Base-by-base conservation (phyloP, 2,329 filamentous ascomycete genomes). In the Septoria linicola region DNA sequence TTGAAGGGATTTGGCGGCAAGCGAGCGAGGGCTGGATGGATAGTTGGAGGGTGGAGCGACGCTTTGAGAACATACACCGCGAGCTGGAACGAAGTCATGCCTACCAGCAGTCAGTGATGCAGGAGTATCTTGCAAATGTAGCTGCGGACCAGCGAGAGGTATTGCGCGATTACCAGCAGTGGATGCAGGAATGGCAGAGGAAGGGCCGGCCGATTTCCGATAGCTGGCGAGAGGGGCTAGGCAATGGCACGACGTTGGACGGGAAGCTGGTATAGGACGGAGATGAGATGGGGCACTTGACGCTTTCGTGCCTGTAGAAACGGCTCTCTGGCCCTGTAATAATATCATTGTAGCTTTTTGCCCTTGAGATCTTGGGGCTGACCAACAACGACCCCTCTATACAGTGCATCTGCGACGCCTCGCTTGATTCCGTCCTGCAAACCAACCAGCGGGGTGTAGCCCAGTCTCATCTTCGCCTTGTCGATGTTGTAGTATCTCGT, bases 401-500 rank as follows among this genome's bases (percentile, higher is more conserved):
- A 64, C 41, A 70, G 50, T 39, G 72, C 70, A 57, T 76, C 70
- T 48, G 64, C 61, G 36, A 76, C 74, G 11, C 73, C 74, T 49
- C 72, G 72, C 61, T 64, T 65, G 13, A 77, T 70, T 8, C 85
- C 87, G 59, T 89, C 84, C 55, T 83, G 78, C 51, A 90, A 71
- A 35, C 75, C 73, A 45, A 87, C 82, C 47, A 88, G 70, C 2
- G 87, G 87, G 67, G 72, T 68, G 70, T 91, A 91, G 2, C 84
- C 84, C 49, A 91, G 72, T 59, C 86, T 75, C 61, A 68, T 74
- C 76, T 82, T 87, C 50, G 87, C 87, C 78, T 91, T 91, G 53
- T 75, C 74, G 66, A 89, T 89, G 71, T 83, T 83, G 71, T 87
- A 89, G 72, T 89, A 91, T 51, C 87, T 77, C 51, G 83, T 87